phyloP scores from a whole-genome alignment of 2,329 filamentous ascomycete genomes.

The Thelonectria discophora region DNA sequence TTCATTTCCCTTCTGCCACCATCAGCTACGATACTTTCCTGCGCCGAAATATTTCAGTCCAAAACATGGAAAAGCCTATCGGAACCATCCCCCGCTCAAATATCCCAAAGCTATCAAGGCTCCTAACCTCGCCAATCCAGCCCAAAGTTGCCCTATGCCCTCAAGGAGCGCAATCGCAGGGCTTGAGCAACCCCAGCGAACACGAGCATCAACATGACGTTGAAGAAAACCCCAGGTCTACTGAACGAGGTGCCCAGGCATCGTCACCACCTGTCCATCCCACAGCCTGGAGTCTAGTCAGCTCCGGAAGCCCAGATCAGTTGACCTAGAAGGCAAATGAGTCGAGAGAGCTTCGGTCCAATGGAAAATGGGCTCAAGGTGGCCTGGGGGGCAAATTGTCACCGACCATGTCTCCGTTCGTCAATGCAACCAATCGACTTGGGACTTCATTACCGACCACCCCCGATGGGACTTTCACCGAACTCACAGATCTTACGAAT shows the following conservation, averaged over 20 bases:
- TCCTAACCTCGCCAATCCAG: constrained; percentile 24
- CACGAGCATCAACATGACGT: neutral
- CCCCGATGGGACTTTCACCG: neutral
- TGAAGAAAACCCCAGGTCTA: neutral
- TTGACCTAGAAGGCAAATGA: constrained; percentile 30
- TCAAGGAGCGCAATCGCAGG: neutral
- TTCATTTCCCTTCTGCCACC: neutral
- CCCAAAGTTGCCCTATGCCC: constrained; percentile 28
- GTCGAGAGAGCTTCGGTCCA: neutral
- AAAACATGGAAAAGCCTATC: constrained; percentile 33
- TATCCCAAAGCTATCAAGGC: constrained; percentile 33
- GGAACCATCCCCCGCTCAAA: constrained; percentile 23
- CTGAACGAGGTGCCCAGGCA: neutral
- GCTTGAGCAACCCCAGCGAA: neutral
- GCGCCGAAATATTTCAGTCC: neutral
- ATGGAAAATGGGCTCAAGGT: neutral
- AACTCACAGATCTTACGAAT: constrained; percentile 1
- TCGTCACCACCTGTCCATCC: neutral
- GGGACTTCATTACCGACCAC: neutral
- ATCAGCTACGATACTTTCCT: neutral
- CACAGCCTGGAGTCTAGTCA: constrained; percentile 26
- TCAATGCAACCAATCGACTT: neutral
- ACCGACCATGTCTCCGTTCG: neutral
- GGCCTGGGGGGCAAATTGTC: neutral
- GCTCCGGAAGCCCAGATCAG: constrained; percentile 15